Evolutionary conservation across 1,139 yeast species (phyloP).

Genomic region (Pichia terricola): DNA sequence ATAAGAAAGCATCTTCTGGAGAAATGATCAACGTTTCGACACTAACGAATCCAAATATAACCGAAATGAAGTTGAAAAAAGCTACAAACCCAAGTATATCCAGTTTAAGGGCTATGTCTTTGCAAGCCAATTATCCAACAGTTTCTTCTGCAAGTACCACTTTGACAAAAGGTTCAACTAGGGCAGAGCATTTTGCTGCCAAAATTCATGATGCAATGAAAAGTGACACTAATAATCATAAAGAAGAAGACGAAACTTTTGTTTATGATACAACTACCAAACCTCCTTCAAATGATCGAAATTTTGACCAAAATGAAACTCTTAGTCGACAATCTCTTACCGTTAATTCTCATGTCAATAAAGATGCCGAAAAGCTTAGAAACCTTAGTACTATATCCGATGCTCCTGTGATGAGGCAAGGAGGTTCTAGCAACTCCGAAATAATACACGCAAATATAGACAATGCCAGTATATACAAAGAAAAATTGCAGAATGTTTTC

Average conservation of each 20-base stretch:
- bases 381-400: not conserved
- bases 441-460: too few species aligned
- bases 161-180: conserved; percentile 32
- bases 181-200: conserved; percentile 92
- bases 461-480: conserved; percentile 1
- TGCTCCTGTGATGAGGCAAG: too few species aligned
- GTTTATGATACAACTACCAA: conserved; percentile 62
- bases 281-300: conserved; percentile 1
- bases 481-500: conserved; percentile 6
- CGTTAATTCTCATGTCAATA: not conserved
- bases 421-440: too few species aligned
- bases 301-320: conserved; percentile 1
- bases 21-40: not conserved
- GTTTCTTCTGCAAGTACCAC: conserved; percentile 20
- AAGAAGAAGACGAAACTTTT: conserved; percentile 89
- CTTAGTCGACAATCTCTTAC: not conserved
- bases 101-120: conserved; percentile 16
- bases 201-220: conserved; percentile 81
- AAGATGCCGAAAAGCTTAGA: conserved; percentile 1
- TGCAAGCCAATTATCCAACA: conserved; percentile 11
- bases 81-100: conserved; percentile 17
- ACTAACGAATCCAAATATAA: not conserved
- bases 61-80: conserved; percentile 11
- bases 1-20: too few species aligned
- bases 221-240: conserved; percentile 66